Percentiles rank a stretch among this genome's conserved stretches.
These are phyloP conservation scores for Gracilaria gracilis DNA, from an alignment of 23 red algal species.

Conservation along the genomic window DNA sequence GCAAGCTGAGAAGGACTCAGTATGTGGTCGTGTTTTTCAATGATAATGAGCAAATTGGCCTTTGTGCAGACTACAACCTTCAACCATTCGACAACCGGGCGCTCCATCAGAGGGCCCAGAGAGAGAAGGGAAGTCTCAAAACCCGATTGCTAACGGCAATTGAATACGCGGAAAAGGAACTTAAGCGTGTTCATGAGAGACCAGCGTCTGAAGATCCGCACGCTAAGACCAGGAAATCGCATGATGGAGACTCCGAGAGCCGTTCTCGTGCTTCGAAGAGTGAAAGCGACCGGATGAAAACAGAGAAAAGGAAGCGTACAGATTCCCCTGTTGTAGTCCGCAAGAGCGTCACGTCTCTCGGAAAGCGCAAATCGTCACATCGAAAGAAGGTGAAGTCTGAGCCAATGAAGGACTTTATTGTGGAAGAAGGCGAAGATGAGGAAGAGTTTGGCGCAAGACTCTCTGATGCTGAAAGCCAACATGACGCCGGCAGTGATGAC, in stretches of 20 bases:
- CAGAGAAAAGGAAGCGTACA: neutral
- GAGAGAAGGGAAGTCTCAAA: constrained; percentile 3
- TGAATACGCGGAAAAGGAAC: constrained; percentile 15
- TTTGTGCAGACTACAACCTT: constrained; percentile 8
- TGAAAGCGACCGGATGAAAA: neutral
- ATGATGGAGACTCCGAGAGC: neutral
- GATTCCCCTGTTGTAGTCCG: neutral
- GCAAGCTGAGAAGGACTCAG: neutral
- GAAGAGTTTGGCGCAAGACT: neutral
- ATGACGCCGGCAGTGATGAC: neutral
- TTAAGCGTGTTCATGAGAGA: neutral
- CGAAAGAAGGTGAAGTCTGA: neutral
- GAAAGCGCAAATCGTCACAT: constrained; percentile 23
- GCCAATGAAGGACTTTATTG: constrained; percentile 20
- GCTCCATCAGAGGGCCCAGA: neutral
- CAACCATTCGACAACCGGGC: neutral
- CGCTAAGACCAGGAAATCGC: neutral
- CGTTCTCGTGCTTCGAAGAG: neutral
- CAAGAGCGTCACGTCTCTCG: neutral
- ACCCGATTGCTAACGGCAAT: neutral
- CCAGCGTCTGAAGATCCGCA: neutral
- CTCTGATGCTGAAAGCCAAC: neutral
- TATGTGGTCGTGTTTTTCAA: constrained; percentile 20
- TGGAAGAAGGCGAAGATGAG: neutral
- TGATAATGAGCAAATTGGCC: constrained; percentile 30